phyloP scores from a whole-genome alignment of 768 basidiomycete species.

The Gautieria morchelliformis region DNA sequence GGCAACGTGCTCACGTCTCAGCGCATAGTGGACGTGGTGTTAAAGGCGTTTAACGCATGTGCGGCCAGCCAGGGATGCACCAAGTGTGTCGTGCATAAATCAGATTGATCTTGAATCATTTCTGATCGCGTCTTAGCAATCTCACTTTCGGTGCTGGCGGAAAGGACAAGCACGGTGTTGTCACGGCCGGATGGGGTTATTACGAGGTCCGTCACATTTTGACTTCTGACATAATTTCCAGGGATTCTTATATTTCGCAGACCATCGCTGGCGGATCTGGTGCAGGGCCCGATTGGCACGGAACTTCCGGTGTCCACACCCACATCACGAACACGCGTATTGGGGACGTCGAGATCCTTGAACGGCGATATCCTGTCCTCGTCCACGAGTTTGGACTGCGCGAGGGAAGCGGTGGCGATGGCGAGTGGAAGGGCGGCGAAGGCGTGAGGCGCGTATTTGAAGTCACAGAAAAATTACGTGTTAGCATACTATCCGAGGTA shows the following conservation, averaged over 20 bases:
- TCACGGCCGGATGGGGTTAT: slow-evolving; percentile 81
- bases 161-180: slow-evolving; percentile 71
- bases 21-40: slow-evolving; percentile 88
- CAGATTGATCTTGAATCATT: not conserved
- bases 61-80: slow-evolving; percentile 93
- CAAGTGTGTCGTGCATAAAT: slow-evolving; percentile 43
- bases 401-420: slow-evolving; percentile 56
- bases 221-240: not conserved
- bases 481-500: slow-evolving; percentile 83
- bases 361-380: slow-evolving; percentile 88
- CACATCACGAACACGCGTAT: slow-evolving; percentile 92
- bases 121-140: slow-evolving; percentile 38
- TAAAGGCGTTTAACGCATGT: slow-evolving; percentile 85
- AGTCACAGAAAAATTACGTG: slow-evolving; percentile 71
- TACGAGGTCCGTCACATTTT: slow-evolving; percentile 45
- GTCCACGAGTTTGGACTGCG: slow-evolving; percentile 76
- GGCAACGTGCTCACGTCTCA: slow-evolving; percentile 90
- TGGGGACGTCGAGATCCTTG: slow-evolving; percentile 88
- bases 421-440: slow-evolving; percentile 72
- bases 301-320: slow-evolving; percentile 88
- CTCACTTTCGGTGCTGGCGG: slow-evolving; percentile 84
- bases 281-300: slow-evolving; percentile 83
- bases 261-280: slow-evolving; percentile 94
- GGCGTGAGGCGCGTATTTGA: slow-evolving; percentile 81
- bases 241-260: slow-evolving; percentile 26